Base-by-base conservation (phyloP, 2,329 filamentous ascomycete genomes). In the Diaporthe australafricana region DNA sequence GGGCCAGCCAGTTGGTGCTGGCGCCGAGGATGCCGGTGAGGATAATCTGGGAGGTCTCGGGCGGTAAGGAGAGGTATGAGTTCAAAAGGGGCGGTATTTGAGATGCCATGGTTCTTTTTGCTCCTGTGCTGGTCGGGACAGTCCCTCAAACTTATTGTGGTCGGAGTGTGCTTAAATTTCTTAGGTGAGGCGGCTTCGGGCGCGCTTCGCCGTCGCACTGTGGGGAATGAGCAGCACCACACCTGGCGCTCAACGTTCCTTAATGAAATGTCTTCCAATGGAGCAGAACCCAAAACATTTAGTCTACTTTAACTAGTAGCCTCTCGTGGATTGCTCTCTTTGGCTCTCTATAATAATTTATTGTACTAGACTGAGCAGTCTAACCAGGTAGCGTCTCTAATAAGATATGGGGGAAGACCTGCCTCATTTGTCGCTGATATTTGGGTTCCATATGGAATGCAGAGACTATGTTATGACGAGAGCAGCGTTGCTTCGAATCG, bases 21-120 rank as follows among this genome's bases (percentile, higher is more conserved):
- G 90, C 89, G 57, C 89, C 89, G 16, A 92, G 84, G 38, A 94
- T 90, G 74, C 88, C 89, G 20, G 92, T 94, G 68, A 95, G 82
- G 16, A 95, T 86, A 25, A 90, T 84, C 48, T 94, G 87, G 45
- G 90, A 89, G 20, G 86, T 83, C 75, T 89, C 86, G 7, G 85
- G 82, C 6, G 90, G 90, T 1, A 91, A 85, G 57, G 82, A 77
- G 65, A 93, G 85, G 79, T 92, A 92, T 8, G 90, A 86, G 76
- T 92, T 88, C 17, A 94, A 84, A 3, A 92, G 87, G 70, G 88
- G 85, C 3, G 93, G 92, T 72, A 90, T 87, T 73, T 70, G 72
- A 22, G 72, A 55, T 27, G 67, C 70, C 73, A 74, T 73, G 52
- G 38, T 63, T 20, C 14, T 38, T 12, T 32, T 60, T 16, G 3